Base-by-base conservation (phyloP, 2,329 filamentous ascomycete species). In the Exophiala mesophila region DNA sequence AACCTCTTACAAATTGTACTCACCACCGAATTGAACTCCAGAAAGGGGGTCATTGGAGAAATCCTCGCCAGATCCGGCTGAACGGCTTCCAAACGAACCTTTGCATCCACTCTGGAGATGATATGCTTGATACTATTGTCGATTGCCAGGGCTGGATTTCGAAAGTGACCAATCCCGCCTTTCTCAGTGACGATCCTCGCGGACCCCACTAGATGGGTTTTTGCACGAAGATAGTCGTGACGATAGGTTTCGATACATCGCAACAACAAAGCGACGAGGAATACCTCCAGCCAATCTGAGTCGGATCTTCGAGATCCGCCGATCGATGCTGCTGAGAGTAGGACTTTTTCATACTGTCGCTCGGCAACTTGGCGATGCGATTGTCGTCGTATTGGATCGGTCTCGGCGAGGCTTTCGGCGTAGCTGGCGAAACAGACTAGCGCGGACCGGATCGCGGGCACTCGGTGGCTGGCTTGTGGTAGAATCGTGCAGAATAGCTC, bases 211-310 rank as follows among this genome's bases (percentile, higher is more conserved):
- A 34, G 17, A 19, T 34, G 32, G 12, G 32, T 34, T n/a, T 6
- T 5, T 6, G 32, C 32, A 5, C 32, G 32, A 8, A 6, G 7
- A 19, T 34, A 34, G 16, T 34, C 32, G 16, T 34, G 15, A 10
- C 32, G 32, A 34, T 34, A 34, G 4, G 32, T 34, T n/a, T 34
- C 32, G 9, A 34, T 17, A 18, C 32, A 34, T 19, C 32, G 15
- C 13, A 34, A 17, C 16, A 34, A 6, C 6, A 34, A 5, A 7
- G 32, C 15, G 5, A 34, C 32, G 6, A 34, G 32, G 18, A 34
- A 34, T 6, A 34, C 6, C 32, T 34, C 32, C 7, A 34, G 10
- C 32, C 32, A 34, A 19, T 18, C 18, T n/a, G 32, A 19, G 20
- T n/a, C 20, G 7, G 32, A 34, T 12, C 12, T 26, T 6, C 7